These are phyloP conservation scores for Penicillium flavigenum DNA, from an alignment of 495 filamentous ascomycete species.

Conservation along the genomic window DNA sequence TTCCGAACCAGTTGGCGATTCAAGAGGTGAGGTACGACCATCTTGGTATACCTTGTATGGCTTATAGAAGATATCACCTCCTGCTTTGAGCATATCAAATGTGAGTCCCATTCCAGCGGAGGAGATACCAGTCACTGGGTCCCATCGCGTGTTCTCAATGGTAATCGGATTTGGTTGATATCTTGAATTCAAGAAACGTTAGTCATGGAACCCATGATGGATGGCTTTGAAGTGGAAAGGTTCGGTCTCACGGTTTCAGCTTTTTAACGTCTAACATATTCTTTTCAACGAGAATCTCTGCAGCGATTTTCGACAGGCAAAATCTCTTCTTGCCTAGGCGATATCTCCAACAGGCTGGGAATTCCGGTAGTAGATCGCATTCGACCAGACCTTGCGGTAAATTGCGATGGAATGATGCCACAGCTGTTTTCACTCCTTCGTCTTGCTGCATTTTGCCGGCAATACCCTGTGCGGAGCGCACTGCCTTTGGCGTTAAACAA, in stretches of 20 bases:
- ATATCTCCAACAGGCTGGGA: slow-evolving; percentile 65
- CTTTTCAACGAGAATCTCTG: background rate
- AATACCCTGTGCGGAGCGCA: slow-evolving; percentile 54
- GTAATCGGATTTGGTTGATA: slow-evolving; percentile 18
- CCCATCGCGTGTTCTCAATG: slow-evolving; percentile 41
- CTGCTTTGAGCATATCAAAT: slow-evolving; percentile 29
- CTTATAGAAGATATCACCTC: slow-evolving; percentile 32
- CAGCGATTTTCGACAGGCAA: background rate
- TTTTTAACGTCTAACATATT: background rate
- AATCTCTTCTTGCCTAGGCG: slow-evolving; percentile 28
- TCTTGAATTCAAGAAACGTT: background rate
- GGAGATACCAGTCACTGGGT: slow-evolving; percentile 47
- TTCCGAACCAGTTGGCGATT: background rate
- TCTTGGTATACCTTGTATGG: slow-evolving; percentile 32
- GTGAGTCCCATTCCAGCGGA: slow-evolving; percentile 32
- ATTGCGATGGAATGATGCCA: slow-evolving; percentile 62
- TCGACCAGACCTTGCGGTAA: slow-evolving; percentile 63
- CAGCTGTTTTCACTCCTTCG: slow-evolving; percentile 70
- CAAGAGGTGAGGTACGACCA: background rate
- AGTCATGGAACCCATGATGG: background rate
- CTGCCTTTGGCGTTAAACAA: slow-evolving; percentile 58
- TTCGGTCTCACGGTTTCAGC: background rate
- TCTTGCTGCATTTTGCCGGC: slow-evolving; percentile 61
- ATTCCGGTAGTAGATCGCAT: slow-evolving; percentile 63
- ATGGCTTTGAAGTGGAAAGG: background rate